Conservation (phyloP, 2,329 filamentous ascomycete genomes). For the Blumeria graminis region DNA sequence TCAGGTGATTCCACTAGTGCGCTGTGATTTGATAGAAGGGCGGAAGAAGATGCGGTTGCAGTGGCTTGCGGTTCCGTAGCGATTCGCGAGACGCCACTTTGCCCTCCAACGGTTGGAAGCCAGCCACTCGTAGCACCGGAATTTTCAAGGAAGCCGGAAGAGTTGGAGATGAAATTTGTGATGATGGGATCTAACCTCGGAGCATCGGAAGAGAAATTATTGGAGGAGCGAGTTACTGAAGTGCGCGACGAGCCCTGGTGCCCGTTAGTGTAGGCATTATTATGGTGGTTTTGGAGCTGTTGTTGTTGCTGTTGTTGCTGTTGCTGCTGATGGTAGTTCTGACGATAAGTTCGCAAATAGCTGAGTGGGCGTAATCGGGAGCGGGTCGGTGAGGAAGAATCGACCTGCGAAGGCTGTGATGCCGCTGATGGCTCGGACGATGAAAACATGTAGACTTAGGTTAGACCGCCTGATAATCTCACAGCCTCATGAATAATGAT, state of each 20-base stretch:
- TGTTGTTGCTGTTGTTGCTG: not conserved
- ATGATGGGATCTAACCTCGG: slow-evolving; percentile 8
- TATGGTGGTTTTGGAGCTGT: not conserved
- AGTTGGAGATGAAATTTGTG: slow-evolving; percentile 4
- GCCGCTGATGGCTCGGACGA: no score
- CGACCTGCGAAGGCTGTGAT: not conserved
- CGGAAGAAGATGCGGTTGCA: slow-evolving; percentile 12
- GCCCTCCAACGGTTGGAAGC: slow-evolving; percentile 22
- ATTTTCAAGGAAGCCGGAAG: slow-evolving; percentile 7
- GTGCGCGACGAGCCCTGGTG: not conserved
- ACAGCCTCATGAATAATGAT: no score
- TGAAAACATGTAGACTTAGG: no score
- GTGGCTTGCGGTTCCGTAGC: slow-evolving; percentile 15
- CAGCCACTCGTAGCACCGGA: slow-evolving; percentile 18
- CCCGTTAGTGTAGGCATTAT: not conserved
- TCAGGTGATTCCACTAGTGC: slow-evolving; percentile 7
- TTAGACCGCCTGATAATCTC: no score
- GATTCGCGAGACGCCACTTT: slow-evolving; percentile 20
- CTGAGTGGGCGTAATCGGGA: not conserved
- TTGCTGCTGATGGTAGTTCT: not conserved
- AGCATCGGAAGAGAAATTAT: not conserved
- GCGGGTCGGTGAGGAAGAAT: not conserved
- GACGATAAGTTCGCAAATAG: not conserved
- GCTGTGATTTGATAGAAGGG: slow-evolving; percentile 10
- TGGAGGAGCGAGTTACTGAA: not conserved